Conservation (phyloP, 805 yeast species). For the Ogataea nakhonphanomensis region DNA sequence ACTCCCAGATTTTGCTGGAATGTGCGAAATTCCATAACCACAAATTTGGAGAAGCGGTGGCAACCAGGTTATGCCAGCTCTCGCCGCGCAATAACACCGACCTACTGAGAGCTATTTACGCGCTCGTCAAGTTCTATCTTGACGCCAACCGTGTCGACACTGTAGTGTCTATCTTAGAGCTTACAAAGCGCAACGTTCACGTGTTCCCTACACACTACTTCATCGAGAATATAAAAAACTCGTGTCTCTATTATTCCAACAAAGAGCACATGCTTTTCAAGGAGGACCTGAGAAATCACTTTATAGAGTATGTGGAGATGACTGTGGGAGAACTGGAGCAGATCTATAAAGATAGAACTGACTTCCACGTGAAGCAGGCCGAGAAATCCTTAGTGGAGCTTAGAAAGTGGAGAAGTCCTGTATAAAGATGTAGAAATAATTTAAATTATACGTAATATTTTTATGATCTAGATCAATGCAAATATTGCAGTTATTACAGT, state of each 20-base stretch:
- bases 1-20: conserved; percentile 11
- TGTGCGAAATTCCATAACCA: conserved; percentile 9
- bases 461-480: conserved; percentile 6
- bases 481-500: conserved; percentile 6
- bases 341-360: not conserved
- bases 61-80: conserved; percentile 8
- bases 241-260: not conserved
- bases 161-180: conserved; percentile 15
- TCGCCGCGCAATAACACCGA: conserved; percentile 15
- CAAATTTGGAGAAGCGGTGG: conserved; percentile 12
- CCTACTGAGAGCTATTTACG: conserved; percentile 12
- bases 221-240: conserved; percentile 3
- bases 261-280: not conserved
- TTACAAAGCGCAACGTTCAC: conserved; percentile 12
- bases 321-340: not conserved
- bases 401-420: conserved; percentile 8
- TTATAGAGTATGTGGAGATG: no score
- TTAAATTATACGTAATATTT: not conserved
- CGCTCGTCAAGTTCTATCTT: conserved; percentile 14
- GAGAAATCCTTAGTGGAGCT: conserved; percentile 1
- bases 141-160: conserved; percentile 13
- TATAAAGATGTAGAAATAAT: conserved; percentile 8
- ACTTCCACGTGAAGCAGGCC: not conserved
- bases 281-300: not conserved
- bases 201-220: conserved; percentile 13